Evolutionary conservation across 257 asterid species (phyloP).

Genomic region (Solanum paucissectum): DNA sequence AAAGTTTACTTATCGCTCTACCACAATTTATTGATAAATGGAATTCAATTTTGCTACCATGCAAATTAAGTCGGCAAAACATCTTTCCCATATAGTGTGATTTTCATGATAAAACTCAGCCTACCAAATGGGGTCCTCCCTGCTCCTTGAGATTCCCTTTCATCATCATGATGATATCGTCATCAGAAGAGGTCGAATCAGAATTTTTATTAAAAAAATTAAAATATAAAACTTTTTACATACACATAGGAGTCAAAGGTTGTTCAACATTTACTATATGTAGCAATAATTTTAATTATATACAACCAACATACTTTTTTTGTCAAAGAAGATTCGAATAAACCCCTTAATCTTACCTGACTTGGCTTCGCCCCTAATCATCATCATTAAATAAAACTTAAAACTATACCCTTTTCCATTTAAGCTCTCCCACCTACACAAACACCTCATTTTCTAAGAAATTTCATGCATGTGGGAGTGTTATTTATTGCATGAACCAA

Average conservation of each 20-base stretch:
- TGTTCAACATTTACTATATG: rapidly evolving
- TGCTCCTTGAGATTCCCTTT: background rate
- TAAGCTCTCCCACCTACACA: background rate
- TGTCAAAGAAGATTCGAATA: rapidly evolving
- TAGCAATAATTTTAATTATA: background rate
- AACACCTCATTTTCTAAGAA: background rate
- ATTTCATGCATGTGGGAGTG: background rate
- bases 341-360: background rate
- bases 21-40: too few relatives aligned
- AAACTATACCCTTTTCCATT: background rate
- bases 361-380: background rate
- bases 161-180: background rate
- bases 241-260: rapidly evolving
- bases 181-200: rapidly evolving
- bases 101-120: background rate
- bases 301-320: rapidly evolving
- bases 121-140: background rate
- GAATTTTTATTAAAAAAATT: background rate
- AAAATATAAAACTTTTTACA: background rate
- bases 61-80: background rate
- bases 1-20: background rate
- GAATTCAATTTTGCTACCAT: background rate
- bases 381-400: background rate
- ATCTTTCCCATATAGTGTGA: background rate
- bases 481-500: background rate